These are phyloP conservation scores for Hymenochaete sp. DNA, from an alignment of 1,284 basidiomycete genomes.

Conservation along the genomic window DNA sequence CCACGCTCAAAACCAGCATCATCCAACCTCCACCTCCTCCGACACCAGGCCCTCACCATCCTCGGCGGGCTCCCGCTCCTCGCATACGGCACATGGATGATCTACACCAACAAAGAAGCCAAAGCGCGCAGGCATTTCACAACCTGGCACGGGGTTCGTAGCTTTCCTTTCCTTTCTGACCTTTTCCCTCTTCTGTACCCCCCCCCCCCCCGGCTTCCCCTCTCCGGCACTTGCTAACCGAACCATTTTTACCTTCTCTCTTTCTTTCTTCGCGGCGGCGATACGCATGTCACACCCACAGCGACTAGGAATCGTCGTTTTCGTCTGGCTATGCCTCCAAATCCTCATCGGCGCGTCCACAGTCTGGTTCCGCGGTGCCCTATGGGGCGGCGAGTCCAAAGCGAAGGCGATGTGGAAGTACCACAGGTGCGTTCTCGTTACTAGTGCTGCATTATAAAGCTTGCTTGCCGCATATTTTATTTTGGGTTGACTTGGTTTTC, in stretches of 20 bases:
- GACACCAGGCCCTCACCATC: constrained; percentile 55
- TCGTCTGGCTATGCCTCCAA: constrained; percentile 50
- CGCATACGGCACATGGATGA: constrained; percentile 42
- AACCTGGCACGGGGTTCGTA: constrained; percentile 59
- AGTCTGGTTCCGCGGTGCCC: constrained; percentile 57
- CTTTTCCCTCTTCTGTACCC: background rate
- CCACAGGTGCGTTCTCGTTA: constrained; percentile 42
- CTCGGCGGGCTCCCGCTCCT: constrained; percentile 46
- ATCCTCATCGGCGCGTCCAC: constrained; percentile 51
- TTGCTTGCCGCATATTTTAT: constrained; percentile 3
- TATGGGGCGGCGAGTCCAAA: constrained; percentile 55
- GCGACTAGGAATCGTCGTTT: constrained; percentile 49
- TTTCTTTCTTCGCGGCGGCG: background rate
- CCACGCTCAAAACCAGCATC: constrained; percentile 58
- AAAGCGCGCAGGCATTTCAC: constrained; percentile 44
- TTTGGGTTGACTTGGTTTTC: background rate
- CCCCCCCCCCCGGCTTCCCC: background rate
- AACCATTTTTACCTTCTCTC: background rate
- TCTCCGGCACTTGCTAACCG: background rate
- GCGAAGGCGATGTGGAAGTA: constrained; percentile 71
- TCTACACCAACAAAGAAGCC: constrained; percentile 46
- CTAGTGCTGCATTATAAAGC: constrained; percentile 2
- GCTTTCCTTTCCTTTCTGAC: background rate
- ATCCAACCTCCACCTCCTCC: too few species aligned
- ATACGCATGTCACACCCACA: constrained; percentile 16